These are phyloP conservation scores for Xylaria grammica DNA, from an alignment of 495 filamentous ascomycete species.

Conservation along the genomic window DNA sequence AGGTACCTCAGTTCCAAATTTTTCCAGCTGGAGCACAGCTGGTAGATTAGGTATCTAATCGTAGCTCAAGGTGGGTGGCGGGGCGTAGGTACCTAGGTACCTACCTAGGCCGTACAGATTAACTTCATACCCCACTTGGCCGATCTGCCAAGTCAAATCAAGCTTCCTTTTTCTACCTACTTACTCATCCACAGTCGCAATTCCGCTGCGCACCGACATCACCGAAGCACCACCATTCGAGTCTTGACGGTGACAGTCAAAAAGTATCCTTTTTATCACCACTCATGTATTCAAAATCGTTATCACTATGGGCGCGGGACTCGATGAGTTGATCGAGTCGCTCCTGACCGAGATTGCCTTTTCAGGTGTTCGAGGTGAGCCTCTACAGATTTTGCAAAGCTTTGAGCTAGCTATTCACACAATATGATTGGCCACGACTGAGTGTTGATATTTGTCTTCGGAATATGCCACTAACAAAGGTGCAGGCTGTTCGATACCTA, in stretches of 20 bases:
- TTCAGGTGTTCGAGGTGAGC: constrained; percentile 70
- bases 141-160: background rate
- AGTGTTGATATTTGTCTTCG: background rate
- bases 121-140: constrained; percentile 3
- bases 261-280: constrained; percentile 23
- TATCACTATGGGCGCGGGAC: constrained; percentile 64
- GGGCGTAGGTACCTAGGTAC: no score
- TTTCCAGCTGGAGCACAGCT: background rate
- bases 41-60: background rate
- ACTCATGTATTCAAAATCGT: constrained; percentile 32
- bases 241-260: constrained; percentile 32
- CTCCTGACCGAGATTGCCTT: constrained; percentile 74
- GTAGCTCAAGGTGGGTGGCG: no score
- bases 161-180: constrained; percentile 5
- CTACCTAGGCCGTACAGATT: background rate
- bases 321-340: constrained; percentile 74
- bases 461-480: constrained; percentile 20
- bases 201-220: constrained; percentile 16
- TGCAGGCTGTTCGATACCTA: constrained; percentile 34
- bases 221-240: constrained; percentile 35
- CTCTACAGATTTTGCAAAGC: constrained; percentile 12
- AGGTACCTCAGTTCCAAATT: no score
- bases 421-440: constrained; percentile 2
- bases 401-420: background rate
- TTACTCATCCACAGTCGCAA: background rate